Conservation (phyloP, 169 alveolate genomes). For the Plasmodium malariae region DNA sequence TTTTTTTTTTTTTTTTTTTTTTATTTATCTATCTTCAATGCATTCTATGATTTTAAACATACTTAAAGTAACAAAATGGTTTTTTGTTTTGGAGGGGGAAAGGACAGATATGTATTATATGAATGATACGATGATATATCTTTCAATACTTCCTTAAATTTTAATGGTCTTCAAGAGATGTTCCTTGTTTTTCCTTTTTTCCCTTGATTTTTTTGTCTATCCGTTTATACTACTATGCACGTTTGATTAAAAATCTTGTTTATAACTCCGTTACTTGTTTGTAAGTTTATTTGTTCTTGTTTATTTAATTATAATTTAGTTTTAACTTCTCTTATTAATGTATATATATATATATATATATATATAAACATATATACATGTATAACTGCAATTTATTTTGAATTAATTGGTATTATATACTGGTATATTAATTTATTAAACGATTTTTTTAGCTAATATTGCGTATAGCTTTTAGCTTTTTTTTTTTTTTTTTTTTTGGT, state of each 20-base stretch:
- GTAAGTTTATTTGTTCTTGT: no score
- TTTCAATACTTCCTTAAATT: background rate
- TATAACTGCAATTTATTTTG: background rate
- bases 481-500: background rate
- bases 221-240: no score
- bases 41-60: background rate
- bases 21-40: background rate
- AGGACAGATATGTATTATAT: background rate
- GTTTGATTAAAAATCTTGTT: no score
- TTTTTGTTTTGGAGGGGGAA: background rate
- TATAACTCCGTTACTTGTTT: no score
- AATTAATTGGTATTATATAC: background rate
- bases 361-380: no score
- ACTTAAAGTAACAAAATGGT: constrained; percentile 37
- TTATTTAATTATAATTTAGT: background rate
- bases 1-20: constrained; percentile 10
- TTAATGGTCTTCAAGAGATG: background rate
- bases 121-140: background rate
- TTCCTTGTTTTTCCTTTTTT: background rate
- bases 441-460: background rate
- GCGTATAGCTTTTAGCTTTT: background rate
- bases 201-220: background rate
- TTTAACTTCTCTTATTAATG: background rate
- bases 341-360: no score
- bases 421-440: background rate